Percentiles rank a stretch among this genome's conserved stretches.
phyloP scores from a whole-genome alignment of 495 filamentous ascomycete species.

The Tuber indicum region DNA sequence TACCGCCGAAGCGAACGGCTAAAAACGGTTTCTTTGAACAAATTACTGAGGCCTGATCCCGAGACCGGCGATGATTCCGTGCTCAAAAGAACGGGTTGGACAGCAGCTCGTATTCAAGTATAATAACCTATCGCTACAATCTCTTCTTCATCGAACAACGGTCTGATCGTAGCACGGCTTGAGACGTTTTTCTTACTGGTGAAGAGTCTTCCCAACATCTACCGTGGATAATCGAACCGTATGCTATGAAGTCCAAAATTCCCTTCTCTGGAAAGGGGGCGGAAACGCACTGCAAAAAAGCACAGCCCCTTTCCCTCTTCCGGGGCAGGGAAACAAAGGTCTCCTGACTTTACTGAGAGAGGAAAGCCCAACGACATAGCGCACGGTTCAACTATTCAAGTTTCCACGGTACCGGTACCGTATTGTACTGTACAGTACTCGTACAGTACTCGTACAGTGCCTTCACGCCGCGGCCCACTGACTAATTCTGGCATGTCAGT shows the following conservation, averaged over 20 bases:
- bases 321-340: no score
- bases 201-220: neutral
- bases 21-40: neutral
- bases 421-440: no score
- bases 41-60: neutral
- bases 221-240: no score
- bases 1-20: neutral
- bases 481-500: neutral
- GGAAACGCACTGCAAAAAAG: no score
- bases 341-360: no score
- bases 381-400: no score
- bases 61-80: neutral
- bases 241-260: no score
- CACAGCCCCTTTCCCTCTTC: no score
- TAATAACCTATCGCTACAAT: neutral
- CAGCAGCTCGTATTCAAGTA: slow-evolving; percentile 5
- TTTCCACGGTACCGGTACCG: no score
- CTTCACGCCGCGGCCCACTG: neutral
- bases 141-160: neutral
- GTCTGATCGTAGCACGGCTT: neutral
- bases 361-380: no score
- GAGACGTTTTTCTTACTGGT: neutral
- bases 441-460: no score
- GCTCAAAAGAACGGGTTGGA: neutral
- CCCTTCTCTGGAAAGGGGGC: no score